Base-by-base conservation (phyloP, 768 basidiomycete genomes). In the Galerina sulciceps region DNA sequence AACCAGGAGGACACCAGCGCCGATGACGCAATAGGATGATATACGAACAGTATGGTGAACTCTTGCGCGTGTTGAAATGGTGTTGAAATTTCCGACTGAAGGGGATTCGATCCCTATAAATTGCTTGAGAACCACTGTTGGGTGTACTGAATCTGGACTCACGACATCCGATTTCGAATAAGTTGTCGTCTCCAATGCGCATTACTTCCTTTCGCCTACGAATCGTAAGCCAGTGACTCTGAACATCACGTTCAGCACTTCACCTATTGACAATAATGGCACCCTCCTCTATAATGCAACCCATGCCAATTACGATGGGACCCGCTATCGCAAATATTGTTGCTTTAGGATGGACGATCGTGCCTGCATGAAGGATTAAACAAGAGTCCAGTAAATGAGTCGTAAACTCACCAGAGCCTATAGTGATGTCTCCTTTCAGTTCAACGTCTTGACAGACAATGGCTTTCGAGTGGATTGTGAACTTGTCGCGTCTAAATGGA, bases 121-220 rank as follows among this genome's bases (percentile, higher is more conserved):
- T 2, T 17, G 15, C 6, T 49, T n/a, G 53, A 22, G 11, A 18
- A n/a, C 5, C 8, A 14, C 3, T 11, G 22, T 36, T 10, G 11
- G 18, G 26, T 42, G 17, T 14, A 5, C 13, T 18, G 52, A 17
- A 48, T 2, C 9, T 18, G 17, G 15, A 86, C 92, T 61, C 68
- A 96, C 96, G 89, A 72, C 90, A 93, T 18, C 91, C 93, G 53
- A 97, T 93, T 75, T 97, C 94, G 67, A 99, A 96, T 57, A 95
- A 78, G 71, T 98, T 98, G 60, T 92, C 87, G 71, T 96, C 89
- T 5, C 96, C 96, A 47, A 99, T 94, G 17, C 88, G 85, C 94
- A 98, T 93, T 36, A 90, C 85, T 68, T 94, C 91, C 67, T 91
- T 94, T 53, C 83, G 74, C 66, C 86, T 89, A 40, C 14, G 15